A percentile compares a stretch with the other conserved stretches of the same genome.
phyloP scores from a whole-genome alignment of 257 asterid genomes.

The Phtheirospermum japonicum region DNA sequence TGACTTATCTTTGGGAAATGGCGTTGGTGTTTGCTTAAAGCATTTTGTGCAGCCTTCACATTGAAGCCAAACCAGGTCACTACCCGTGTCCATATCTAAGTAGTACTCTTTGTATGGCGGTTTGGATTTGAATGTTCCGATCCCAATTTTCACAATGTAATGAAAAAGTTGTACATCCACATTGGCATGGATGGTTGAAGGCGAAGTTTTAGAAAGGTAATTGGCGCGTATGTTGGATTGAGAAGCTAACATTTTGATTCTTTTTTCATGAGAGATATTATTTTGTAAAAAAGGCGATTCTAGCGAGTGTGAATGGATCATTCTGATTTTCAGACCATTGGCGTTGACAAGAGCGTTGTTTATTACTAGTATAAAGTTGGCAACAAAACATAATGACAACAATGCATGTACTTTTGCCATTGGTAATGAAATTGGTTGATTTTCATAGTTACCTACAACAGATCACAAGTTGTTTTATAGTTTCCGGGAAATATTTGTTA shows the following conservation, averaged over 20 bases:
- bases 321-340: constrained; percentile 15
- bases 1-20: constrained; percentile 29
- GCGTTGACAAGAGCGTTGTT: neutral
- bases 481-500: neutral
- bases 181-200: neutral
- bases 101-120: constrained; percentile 27
- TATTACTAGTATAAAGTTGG: neutral
- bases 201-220: neutral
- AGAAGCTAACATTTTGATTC: constrained; percentile 19
- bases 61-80: constrained; percentile 23
- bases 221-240: constrained; percentile 7
- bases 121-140: too few relatives aligned
- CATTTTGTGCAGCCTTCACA: constrained; percentile 30
- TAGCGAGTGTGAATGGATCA: constrained; percentile 25
- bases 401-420: neutral
- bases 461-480: neutral
- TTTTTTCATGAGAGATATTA: constrained; percentile 13
- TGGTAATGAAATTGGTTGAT: neutral
- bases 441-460: neutral
- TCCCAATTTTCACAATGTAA: constrained; percentile 25
- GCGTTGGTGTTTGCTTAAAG: constrained; percentile 26
- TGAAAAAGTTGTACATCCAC: constrained; percentile 9
- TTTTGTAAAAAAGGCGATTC: constrained; percentile 25
- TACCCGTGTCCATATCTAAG: constrained; percentile 20
- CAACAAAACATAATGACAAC: constrained; percentile 1